phyloP scores from a whole-genome alignment of 805 yeast genomes.

The Monosporozyma yasuniensis region DNA sequence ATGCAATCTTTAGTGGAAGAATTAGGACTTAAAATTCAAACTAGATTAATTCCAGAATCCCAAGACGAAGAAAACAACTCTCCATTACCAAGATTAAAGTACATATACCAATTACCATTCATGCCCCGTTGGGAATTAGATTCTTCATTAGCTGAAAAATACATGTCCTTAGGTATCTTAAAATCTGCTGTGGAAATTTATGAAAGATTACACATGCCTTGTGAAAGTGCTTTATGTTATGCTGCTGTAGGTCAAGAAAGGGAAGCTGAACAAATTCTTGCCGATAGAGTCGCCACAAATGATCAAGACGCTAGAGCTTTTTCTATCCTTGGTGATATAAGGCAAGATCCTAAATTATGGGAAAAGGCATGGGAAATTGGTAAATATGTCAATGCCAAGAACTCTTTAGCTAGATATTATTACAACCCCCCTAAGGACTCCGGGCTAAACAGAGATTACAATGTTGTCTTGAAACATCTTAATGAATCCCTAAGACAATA shows the following conservation, averaged over 20 bases:
- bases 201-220: conserved; percentile 62
- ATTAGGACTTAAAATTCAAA: conserved; percentile 56
- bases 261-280: conserved; percentile 54
- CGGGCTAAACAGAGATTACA: conserved; percentile 43
- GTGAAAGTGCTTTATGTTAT: conserved; percentile 84
- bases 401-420: conserved; percentile 65
- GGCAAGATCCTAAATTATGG: conserved; percentile 71
- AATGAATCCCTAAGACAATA: conserved; percentile 64
- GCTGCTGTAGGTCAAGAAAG: conserved; percentile 72
- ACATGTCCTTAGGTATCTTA: conserved; percentile 74
- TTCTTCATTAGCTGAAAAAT: conserved; percentile 71
- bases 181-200: conserved; percentile 86
- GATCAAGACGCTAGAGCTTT: conserved; percentile 78
- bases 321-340: conserved; percentile 79
- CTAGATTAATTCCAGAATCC: conserved; percentile 44
- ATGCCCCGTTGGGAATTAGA: conserved; percentile 85
- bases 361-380: conserved; percentile 80
- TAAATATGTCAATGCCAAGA: conserved; percentile 74
- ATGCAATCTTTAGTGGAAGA: conserved; percentile 89
- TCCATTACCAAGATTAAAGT: conserved; percentile 50
- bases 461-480: conserved; percentile 53
- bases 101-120: conserved; percentile 64
- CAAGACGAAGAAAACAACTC: conserved; percentile 22
- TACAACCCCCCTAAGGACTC: conserved; percentile 54
- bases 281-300: conserved; percentile 41